A percentile compares a stretch with the other conserved stretches of the same genome.
Conservation (phyloP, 2,329 filamentous ascomycete genomes). For the Aureobasidium sp. region DNA sequence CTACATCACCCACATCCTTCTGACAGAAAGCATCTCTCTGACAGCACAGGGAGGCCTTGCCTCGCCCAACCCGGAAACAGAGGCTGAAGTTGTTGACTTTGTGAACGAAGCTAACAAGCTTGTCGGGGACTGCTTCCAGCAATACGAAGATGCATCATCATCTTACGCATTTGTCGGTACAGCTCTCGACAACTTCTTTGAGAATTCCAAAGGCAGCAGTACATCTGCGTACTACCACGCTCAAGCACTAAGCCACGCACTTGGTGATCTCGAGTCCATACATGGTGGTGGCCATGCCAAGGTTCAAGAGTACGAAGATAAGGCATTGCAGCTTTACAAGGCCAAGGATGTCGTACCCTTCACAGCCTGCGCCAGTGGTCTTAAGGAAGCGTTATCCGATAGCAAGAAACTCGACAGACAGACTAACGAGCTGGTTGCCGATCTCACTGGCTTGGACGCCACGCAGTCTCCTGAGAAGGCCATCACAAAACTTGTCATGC, state of each 20-base stretch:
- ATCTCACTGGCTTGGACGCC: constrained; percentile 49
- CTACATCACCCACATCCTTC: constrained; percentile 48
- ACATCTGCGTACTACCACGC: constrained; percentile 35
- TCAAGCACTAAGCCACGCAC: constrained; percentile 32
- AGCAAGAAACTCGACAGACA: constrained; percentile 44
- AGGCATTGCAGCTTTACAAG: constrained; percentile 27
- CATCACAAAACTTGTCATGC: constrained; percentile 44
- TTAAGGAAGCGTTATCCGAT: constrained; percentile 42
- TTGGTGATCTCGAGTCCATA: constrained; percentile 35
- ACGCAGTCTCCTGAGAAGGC: constrained; percentile 29
- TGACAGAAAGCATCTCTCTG: constrained; percentile 54
- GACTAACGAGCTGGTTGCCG: constrained; percentile 55
- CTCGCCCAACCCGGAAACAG: constrained; percentile 27
- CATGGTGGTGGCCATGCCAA: constrained; percentile 34
- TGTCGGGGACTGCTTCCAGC: constrained; percentile 10
- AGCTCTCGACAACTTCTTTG: constrained; percentile 23
- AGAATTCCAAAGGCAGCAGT: constrained; percentile 15
- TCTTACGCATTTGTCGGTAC: constrained; percentile 23
- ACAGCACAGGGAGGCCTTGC: constrained; percentile 46
- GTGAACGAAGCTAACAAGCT: constrained; percentile 43
- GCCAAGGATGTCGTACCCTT: constrained; percentile 40
- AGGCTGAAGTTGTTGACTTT: constrained; percentile 46
- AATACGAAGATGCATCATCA: constrained; percentile 1
- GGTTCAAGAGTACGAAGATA: constrained; percentile 31
- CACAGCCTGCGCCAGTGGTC: constrained; percentile 42